Evolutionary conservation across 352 stramenopile species (phyloP).

Genomic region (Phytophthora ramorum): DNA sequence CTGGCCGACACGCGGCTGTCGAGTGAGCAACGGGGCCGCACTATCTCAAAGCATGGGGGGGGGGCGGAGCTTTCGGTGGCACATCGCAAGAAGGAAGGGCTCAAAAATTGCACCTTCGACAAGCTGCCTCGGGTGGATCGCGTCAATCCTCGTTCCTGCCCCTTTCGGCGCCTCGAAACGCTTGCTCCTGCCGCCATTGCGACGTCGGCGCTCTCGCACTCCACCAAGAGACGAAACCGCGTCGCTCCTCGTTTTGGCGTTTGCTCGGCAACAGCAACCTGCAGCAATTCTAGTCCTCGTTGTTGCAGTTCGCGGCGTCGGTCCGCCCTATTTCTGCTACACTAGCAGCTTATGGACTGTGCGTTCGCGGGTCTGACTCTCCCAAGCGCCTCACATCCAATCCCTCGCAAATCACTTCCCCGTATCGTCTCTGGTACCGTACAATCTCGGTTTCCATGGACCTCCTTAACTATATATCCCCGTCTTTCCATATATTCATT

Average conservation of each 20-base stretch:
- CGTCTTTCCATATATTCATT: neutral
- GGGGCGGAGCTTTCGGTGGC: neutral
- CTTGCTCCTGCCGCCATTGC: neutral
- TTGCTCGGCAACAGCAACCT: neutral
- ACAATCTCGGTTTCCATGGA: neutral
- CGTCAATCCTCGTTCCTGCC: too few species aligned
- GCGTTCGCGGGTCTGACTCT: slow-evolving; percentile 23
- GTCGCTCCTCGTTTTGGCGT: neutral
- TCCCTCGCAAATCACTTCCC: neutral
- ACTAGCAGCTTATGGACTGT: slow-evolving; percentile 7
- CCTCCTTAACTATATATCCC: neutral
- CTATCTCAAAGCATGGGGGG: too few species aligned
- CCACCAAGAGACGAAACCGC: neutral
- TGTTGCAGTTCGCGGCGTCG: slow-evolving; percentile 16
- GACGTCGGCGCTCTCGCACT: neutral
- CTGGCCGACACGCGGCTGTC: neutral
- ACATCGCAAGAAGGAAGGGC: slow-evolving; percentile 1
- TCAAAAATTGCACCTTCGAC: neutral
- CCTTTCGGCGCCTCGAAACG: too few species aligned
- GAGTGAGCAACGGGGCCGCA: neutral
- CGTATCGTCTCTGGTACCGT: neutral
- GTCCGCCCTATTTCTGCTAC: slow-evolving; percentile 21
- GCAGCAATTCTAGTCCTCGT: neutral
- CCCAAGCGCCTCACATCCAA: neutral
- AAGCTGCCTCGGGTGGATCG: too few species aligned